Evolutionary conservation across 192 early-diverging fungal species (phyloP).

Genomic region (Geranomyces variabilis): DNA sequence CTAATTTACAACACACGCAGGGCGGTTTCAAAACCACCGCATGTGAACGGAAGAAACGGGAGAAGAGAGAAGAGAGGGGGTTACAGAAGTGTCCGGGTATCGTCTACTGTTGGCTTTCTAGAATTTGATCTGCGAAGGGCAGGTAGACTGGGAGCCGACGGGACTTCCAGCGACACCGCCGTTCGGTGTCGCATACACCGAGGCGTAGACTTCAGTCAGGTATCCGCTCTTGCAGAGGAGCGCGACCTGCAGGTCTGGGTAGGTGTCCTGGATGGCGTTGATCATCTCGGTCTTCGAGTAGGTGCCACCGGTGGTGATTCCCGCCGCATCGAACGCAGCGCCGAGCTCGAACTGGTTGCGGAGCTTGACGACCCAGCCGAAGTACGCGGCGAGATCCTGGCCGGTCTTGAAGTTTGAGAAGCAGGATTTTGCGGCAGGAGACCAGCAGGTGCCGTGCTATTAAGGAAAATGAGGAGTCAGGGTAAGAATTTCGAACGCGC

Average conservation of each 20-base stretch:
- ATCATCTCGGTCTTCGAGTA: constrained; percentile 15
- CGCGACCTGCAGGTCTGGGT: constrained; percentile 3
- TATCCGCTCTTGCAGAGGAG: constrained; percentile 8
- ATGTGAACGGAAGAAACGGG: too few species aligned
- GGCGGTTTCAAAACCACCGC: too few species aligned
- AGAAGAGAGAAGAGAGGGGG: too few species aligned
- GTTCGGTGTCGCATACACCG: constrained; percentile 14
- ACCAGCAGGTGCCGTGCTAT: constrained; percentile 13
- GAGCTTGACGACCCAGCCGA: constrained; percentile 1
- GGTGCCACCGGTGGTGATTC: constrained; percentile 10
- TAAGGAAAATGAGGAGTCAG: too few species aligned
- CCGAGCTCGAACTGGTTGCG: constrained; percentile 25
- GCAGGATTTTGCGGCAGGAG: constrained; percentile 16
- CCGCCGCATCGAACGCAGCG: neutral
- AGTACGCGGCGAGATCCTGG: constrained; percentile 16
- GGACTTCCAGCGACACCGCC: constrained; percentile 17
- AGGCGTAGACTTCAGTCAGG: constrained; percentile 15
- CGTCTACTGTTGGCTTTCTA: too few species aligned
- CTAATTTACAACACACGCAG: too few species aligned
- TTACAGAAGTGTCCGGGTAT: too few species aligned
- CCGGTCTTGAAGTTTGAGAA: constrained; percentile 20
- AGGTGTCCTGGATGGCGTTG: constrained; percentile 6
- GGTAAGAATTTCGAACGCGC: too few species aligned
- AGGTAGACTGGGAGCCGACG: neutral
- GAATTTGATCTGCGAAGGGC: neutral